Evolutionary conservation across 2,329 filamentous ascomycete genomes (phyloP).

Genomic region (Helminthosporium solani): DNA sequence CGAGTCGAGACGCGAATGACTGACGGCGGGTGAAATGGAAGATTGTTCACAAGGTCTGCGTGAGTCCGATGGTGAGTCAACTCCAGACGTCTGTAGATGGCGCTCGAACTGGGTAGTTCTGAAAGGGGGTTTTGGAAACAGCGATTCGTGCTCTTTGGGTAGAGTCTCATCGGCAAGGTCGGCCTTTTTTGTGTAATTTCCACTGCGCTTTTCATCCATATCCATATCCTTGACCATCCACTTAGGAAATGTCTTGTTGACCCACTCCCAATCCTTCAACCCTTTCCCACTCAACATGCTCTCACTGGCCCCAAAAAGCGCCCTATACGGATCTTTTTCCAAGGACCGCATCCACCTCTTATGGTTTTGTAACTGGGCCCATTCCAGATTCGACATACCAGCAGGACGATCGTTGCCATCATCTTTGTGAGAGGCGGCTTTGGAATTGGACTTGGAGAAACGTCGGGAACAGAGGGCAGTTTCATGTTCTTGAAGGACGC

Average conservation of each 20-base stretch:
- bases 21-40: background rate
- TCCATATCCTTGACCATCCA: constrained; percentile 37
- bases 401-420: constrained; percentile 19
- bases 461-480: constrained; percentile 25
- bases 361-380: constrained; percentile 30
- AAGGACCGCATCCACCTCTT: constrained; percentile 33
- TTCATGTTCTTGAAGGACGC: constrained; percentile 23
- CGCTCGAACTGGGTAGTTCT: constrained; percentile 18
- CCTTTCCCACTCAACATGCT: constrained; percentile 36
- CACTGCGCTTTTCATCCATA: background rate
- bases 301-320: constrained; percentile 46
- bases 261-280: constrained; percentile 33
- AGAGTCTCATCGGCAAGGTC: constrained; percentile 7
- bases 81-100: constrained; percentile 17
- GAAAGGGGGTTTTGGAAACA: constrained; percentile 18
- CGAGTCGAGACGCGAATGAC: background rate
- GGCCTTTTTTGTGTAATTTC: constrained; percentile 16
- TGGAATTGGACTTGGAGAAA: constrained; percentile 29
- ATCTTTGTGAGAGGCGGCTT: constrained; percentile 24
- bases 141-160: constrained; percentile 5
- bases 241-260: constrained; percentile 30
- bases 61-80: constrained; percentile 36
- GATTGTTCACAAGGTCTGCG: constrained; percentile 23
- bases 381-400: constrained; percentile 31
- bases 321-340: constrained; percentile 46